These are phyloP conservation scores for apple (Malus domestica) DNA, from an alignment of 306 rosid species.

Conservation along the genomic window DNA sequence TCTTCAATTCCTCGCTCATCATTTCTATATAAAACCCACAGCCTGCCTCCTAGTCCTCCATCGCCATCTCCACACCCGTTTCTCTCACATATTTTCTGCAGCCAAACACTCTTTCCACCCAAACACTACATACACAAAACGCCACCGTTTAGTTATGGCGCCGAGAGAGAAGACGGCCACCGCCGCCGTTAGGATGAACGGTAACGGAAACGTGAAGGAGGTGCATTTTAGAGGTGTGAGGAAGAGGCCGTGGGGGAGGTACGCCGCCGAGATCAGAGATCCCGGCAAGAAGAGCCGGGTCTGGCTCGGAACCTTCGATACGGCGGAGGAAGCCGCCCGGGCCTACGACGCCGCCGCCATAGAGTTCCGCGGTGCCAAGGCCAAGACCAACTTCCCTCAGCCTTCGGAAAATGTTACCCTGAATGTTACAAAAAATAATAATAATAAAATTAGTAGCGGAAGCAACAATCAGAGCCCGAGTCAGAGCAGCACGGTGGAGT, in stretches of 20 bases:
- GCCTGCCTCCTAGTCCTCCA: neutral
- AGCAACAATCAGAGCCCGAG: constrained; percentile 54
- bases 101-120: neutral
- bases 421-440: neutral
- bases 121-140: neutral
- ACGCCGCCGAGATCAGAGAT: constrained; percentile 96
- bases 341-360: constrained; percentile 90
- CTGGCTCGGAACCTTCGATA: constrained; percentile 96
- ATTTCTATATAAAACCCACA: constrained; percentile 32
- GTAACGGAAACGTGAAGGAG: constrained; percentile 45
- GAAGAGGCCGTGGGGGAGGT: constrained; percentile 98
- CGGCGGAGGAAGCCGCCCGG: constrained; percentile 91
- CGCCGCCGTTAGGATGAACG: constrained; percentile 24
- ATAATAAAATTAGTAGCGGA: neutral
- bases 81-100: neutral
- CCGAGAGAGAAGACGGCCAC: constrained; percentile 54
- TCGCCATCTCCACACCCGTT: neutral
- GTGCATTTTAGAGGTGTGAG: constrained; percentile 90
- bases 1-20: constrained; percentile 1
- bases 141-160: constrained; percentile 41
- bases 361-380: constrained; percentile 87
- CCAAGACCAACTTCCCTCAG: constrained; percentile 74
- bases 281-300: constrained; percentile 95
- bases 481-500: constrained; percentile 94
- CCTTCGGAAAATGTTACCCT: constrained; percentile 20